Evolutionary conservation across 2,329 filamentous ascomycete species (phyloP), one percentile per base, ranked within the genome.

Genomic region (Myrmaecium sp.): DNA sequence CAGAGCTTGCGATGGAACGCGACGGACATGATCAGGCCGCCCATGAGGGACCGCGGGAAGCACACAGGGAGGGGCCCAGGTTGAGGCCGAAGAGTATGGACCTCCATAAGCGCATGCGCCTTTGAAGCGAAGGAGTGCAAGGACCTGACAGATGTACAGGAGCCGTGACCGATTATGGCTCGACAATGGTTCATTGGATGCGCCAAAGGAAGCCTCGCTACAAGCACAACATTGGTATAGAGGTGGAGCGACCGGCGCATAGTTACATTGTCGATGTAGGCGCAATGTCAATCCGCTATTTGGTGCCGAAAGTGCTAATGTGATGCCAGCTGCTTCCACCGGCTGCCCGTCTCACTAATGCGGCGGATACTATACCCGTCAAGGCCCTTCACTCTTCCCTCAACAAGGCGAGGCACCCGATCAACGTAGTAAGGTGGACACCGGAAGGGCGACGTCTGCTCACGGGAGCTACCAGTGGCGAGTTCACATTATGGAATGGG

Each of bases 401-500:
- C 5, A 95, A 95, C 58, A 98, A 98, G 48, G 84, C 92, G 44
- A 92, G 93, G 46, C 89, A 95, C 41, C 89, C 89, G 2, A 80
- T 98, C 45, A 95, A 94, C 36, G 81, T 95, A 6, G 86, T 98
- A 21, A 71, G 82, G 50, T 98, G 89, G 89, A 98, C 91, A 10
- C 89, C 89, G 5, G 89, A 98, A 52, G 89, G 89, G 15, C 74
- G 89, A 33, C 67, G 89, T 38, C 59, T 98, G 30, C 64, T 98
- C 47, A 95, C 89, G 0, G 89, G 83, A 13, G 92, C 84, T 0
- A 92, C 83, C 38, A 95, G 86, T 49, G 89, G 89, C 44, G 89
- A 98, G 50, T 98, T 98, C 44, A 98, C 91, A 20, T 57, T 98
- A 3, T 98, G 89, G 89, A 98, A 98, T 49, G 89, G 89, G 35